Conservation (phyloP, 2,329 filamentous ascomycete genomes). For the Penicillium sp. region DNA sequence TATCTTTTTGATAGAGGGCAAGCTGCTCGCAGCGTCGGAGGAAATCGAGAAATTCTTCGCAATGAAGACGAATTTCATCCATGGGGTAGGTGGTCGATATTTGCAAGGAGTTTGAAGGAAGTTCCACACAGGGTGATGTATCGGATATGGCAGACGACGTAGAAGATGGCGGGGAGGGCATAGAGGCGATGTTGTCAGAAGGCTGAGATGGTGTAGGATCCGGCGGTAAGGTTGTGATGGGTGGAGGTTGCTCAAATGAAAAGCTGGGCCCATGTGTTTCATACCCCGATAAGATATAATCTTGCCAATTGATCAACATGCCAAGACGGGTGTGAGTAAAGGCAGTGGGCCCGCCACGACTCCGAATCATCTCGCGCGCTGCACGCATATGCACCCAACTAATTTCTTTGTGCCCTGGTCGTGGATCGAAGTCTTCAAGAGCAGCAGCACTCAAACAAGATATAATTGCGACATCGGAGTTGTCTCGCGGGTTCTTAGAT, state of each 20-base stretch:
- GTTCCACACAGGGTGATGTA: constrained; percentile 5
- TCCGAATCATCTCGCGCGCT: constrained; percentile 39
- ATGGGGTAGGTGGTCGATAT: constrained; percentile 15
- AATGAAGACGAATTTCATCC: constrained; percentile 37
- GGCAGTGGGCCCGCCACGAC: constrained; percentile 37
- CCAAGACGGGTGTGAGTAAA: constrained; percentile 39
- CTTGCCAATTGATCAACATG: constrained; percentile 45
- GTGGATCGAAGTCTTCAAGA: constrained; percentile 42
- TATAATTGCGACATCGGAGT: constrained; percentile 40
- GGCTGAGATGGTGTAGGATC: constrained; percentile 10
- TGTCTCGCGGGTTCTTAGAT: constrained; percentile 31
- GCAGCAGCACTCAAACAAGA: constrained; percentile 42
- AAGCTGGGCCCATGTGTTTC: constrained; percentile 36
- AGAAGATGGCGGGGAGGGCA: constrained; percentile 26
- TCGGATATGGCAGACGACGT: constrained; percentile 16
- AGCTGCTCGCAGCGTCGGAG: constrained; percentile 40
- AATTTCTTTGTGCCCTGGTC: constrained; percentile 36
- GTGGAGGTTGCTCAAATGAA: constrained; percentile 28
- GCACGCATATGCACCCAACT: constrained; percentile 44
- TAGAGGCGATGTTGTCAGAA: constrained; percentile 7
- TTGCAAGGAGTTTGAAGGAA: not conserved
- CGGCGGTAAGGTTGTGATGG: not conserved
- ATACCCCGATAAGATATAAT: constrained; percentile 43
- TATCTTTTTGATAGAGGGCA: constrained; percentile 28
- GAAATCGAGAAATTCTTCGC: constrained; percentile 40